Conservation (phyloP, 1,284 basidiomycete species). For the Porodaedalea pini region DNA sequence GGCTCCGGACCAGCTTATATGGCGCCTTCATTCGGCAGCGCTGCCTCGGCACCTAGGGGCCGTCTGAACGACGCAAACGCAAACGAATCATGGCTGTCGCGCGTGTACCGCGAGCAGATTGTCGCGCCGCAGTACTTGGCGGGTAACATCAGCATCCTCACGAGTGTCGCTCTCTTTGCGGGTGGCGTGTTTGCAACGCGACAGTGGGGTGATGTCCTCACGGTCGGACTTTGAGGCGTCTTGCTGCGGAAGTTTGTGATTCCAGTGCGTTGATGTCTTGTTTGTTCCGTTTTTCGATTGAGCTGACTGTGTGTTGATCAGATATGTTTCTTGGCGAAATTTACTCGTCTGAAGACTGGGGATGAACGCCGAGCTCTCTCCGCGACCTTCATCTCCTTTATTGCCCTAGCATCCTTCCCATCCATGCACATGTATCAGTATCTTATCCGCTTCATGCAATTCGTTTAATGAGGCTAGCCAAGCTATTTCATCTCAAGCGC, state of each 20-base stretch:
- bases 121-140: slow-evolving; percentile 66
- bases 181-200: slow-evolving; percentile 63
- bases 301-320: neutral
- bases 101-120: slow-evolving; percentile 63
- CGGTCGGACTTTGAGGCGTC: slow-evolving; percentile 54
- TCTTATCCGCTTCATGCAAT: no score
- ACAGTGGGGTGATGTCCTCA: slow-evolving; percentile 64
- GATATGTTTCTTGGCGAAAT: no score
- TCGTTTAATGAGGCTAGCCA: no score
- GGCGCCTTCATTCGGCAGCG: slow-evolving; percentile 33
- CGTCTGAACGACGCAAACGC: slow-evolving; percentile 41
- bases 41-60: slow-evolving; percentile 31
- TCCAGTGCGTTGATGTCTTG: no score
- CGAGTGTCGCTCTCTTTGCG: slow-evolving; percentile 59
- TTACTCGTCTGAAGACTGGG: no score
- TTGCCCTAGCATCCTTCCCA: no score
- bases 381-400: no score
- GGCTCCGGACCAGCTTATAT: slow-evolving; percentile 53
- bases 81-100: slow-evolving; percentile 55
- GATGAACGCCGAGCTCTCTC: no score
- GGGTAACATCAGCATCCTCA: slow-evolving; percentile 66
- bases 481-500: no score
- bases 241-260: no score
- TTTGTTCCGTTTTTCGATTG: neutral
- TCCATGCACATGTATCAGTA: no score